Evolutionary conservation across 2,329 filamentous ascomycete genomes (phyloP).

Genomic region (Monilinia fructicola): DNA sequence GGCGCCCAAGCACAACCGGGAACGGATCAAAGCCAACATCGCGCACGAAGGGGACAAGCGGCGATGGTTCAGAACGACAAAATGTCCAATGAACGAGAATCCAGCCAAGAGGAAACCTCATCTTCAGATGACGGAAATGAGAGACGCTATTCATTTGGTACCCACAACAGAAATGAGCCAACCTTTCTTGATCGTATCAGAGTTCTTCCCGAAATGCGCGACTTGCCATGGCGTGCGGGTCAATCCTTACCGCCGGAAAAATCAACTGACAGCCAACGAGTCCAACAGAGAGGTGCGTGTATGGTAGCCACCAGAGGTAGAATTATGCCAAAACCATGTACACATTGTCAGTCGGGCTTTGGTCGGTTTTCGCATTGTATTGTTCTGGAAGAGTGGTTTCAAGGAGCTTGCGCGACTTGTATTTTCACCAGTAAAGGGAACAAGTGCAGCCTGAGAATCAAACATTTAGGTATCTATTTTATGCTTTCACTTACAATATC

Average conservation of each 20-base stretch:
- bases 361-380: conserved; percentile 35
- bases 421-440: conserved; percentile 36
- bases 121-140: conserved; percentile 2
- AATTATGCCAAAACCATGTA: conserved; percentile 28
- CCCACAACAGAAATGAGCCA: conserved; percentile 16
- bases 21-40: not conserved
- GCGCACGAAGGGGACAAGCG: not conserved
- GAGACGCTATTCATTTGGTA: conserved; percentile 3
- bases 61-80: not conserved
- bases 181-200: conserved; percentile 23
- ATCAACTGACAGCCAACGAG: conserved; percentile 32
- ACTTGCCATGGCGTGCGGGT: conserved; percentile 35
- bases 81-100: conserved; percentile 13
- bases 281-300: conserved; percentile 33
- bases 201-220: conserved; percentile 30
- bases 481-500: not conserved
- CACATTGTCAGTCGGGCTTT: conserved; percentile 32
- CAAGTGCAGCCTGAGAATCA: conserved; percentile 33
- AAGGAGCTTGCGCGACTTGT: conserved; percentile 36
- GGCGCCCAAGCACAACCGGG: not conserved
- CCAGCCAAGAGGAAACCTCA: not conserved
- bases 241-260: conserved; percentile 34
- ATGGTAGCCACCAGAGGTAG: conserved; percentile 33
- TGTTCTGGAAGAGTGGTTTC: conserved; percentile 34
- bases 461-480: conserved; percentile 30